Base-by-base conservation (phyloP, 2,329 filamentous ascomycete genomes). In the Ophiostoma australiae region DNA sequence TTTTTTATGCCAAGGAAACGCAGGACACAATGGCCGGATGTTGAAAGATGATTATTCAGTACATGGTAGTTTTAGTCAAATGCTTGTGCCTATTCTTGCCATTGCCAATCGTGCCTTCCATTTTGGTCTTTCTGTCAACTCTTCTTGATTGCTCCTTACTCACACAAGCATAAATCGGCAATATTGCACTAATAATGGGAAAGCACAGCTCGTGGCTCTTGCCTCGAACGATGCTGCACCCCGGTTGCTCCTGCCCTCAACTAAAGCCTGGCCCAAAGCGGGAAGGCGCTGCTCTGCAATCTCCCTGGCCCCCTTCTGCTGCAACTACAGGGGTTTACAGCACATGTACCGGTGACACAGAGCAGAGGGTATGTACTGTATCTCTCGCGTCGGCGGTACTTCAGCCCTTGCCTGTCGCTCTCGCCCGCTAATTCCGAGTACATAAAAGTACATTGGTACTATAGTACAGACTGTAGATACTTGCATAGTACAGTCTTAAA, bases 361-460 rank as follows among this genome's bases (percentile, higher is more conserved):
- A 35, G 61, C 31, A 39, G 4, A 65, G 15, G 17, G 15, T 7
- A n/a, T 15, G 31, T 31, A 31, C 61, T 65, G 61, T 65, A 65
- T n/a, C 11, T 70, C 65, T 33, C 63, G 68, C 68, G 44, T 58
- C 61, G 35, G 70, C n/a, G 70, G 63, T 67, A 37, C 70, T 67
- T 70, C 61, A 48, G 67, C 55, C 67, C 68, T 69, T 69, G 39
- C 70, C 48, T 61, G 44, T 61, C 61, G 63, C 71, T 48, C 1
- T 8, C 17, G 17, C 44, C 44, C 71, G 67, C 69, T 33, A 69
- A 67, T 61, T 67, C 69, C 71, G 69, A 72, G 65, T 61, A 67
- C 17, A 20, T 1, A 31, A 3, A 31, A n/a, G 20, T 48, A 48
- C 44, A 20, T 48, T 48, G 17, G 44, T n/a, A 48, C 41, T 58